Percentiles rank a stretch among this genome's conserved stretches.
These are phyloP conservation scores for Colletotrichum somersetense DNA, from an alignment of 2,329 filamentous ascomycete genomes.

Conservation along the genomic window DNA sequence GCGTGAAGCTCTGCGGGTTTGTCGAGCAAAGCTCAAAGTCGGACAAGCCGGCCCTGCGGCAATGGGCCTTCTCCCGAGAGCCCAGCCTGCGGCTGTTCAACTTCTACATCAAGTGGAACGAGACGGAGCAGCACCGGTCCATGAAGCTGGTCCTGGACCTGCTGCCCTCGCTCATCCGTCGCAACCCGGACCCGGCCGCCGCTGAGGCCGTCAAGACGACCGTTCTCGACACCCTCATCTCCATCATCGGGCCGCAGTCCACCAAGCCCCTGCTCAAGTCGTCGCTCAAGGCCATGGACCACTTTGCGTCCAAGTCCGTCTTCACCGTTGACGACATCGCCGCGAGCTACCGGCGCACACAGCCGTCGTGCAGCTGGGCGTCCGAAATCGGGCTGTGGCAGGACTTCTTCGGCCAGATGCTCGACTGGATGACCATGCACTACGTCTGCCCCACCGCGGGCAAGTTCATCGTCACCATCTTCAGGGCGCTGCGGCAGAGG, in stretches of 20 bases:
- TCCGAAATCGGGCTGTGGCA: constrained; percentile 59
- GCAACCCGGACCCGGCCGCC: constrained; percentile 60
- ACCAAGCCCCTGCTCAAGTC: constrained; percentile 77
- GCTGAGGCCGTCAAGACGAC: constrained; percentile 56
- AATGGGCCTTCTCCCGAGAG: constrained; percentile 65
- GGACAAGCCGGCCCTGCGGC: constrained; percentile 53
- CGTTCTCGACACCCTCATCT: constrained; percentile 66
- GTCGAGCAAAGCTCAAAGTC: constrained; percentile 71
- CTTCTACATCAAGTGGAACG: constrained; percentile 76
- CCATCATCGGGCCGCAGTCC: constrained; percentile 71
- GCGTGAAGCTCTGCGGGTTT: constrained; percentile 71
- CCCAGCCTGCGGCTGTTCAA: constrained; percentile 66
- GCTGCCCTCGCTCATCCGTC: constrained; percentile 62
- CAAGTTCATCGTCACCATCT: constrained; percentile 70
- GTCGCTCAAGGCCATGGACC: constrained; percentile 74
- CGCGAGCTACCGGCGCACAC: constrained; percentile 55
- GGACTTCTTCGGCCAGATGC: constrained; percentile 61
- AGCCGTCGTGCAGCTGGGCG: constrained; percentile 45
- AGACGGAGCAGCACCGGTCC: constrained; percentile 73
- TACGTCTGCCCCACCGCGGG: constrained; percentile 71
- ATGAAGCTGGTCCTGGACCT: constrained; percentile 73
- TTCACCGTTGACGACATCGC: constrained; percentile 62
- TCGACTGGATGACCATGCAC: constrained; percentile 68
- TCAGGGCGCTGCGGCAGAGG: constrained; percentile 59
- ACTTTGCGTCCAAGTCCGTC: constrained; percentile 72